A percentile compares a stretch with the other conserved stretches of the same genome.
Evolutionary conservation across 768 basidiomycete genomes (phyloP).

Genomic region (Clathrus columnatus): DNA sequence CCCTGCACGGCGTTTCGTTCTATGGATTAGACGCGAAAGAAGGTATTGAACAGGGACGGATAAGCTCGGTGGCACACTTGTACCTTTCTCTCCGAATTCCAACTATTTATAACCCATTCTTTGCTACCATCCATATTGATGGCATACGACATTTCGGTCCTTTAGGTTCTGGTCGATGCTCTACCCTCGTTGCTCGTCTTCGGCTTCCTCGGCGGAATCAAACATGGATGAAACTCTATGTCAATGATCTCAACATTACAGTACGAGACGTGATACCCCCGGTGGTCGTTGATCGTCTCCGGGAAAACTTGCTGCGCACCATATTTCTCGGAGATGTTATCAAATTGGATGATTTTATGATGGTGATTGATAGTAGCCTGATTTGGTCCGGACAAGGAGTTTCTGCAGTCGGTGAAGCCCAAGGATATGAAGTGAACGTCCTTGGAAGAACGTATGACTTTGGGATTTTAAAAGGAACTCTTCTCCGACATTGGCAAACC

Average conservation of each 20-base stretch:
- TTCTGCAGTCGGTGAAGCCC: not conserved
- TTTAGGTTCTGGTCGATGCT: not conserved
- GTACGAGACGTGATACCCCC: not conserved
- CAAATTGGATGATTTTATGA: not conserved
- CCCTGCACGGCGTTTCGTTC: not conserved
- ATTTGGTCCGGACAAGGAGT: not conserved
- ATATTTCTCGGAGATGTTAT: not conserved
- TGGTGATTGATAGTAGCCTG: not conserved
- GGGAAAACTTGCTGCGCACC: constrained; percentile 2
- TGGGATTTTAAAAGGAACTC: not conserved
- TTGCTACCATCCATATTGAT: not conserved
- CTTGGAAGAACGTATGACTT: not conserved
- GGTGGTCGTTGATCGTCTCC: not conserved
- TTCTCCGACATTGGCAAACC: not conserved
- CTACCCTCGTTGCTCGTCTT: not conserved
- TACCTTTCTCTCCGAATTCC: not conserved
- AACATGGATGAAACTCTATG: not conserved
- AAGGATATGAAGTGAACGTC: not conserved
- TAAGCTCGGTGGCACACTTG: not conserved
- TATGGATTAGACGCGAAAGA: not conserved
- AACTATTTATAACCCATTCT: not conserved
- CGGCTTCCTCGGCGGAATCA: not conserved
- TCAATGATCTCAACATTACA: not conserved
- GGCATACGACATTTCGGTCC: not conserved
- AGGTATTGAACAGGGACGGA: too few relatives aligned